These are phyloP conservation scores for Moesziomyces antarcticus DNA, from an alignment of 1,284 basidiomycete species.

Conservation along the genomic window DNA sequence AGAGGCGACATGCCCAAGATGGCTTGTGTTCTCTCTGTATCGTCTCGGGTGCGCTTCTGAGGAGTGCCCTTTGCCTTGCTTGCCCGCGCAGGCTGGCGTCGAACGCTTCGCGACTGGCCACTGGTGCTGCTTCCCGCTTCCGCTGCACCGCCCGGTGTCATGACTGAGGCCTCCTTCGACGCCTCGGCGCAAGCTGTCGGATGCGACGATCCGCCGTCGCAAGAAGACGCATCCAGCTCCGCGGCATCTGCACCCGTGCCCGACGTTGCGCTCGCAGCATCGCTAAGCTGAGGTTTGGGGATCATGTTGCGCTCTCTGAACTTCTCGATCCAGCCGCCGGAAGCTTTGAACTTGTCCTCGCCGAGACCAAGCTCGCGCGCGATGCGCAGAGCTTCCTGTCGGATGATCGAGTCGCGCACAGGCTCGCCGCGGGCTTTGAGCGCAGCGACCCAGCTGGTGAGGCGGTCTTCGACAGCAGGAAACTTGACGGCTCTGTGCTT, in stretches of 20 bases:
- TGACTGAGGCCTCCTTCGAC: neutral
- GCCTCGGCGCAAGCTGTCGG: conserved; percentile 6
- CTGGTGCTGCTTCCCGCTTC: neutral
- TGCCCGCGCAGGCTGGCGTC: conserved; percentile 16
- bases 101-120: conserved; percentile 4
- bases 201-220: conserved; percentile 1
- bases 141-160: neutral
- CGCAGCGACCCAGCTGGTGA: conserved; percentile 75
- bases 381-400: conserved; percentile 77
- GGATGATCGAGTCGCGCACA: conserved; percentile 79
- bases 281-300: conserved; percentile 68
- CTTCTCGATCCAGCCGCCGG: conserved; percentile 88
- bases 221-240: conserved; percentile 1
- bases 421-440: conserved; percentile 72
- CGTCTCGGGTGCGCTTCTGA: conserved; percentile 32
- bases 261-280: neutral
- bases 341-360: conserved; percentile 85
- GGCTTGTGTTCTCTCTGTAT: conserved; percentile 9
- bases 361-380: conserved; percentile 73
- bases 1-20: conserved; percentile 35
- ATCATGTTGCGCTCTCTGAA: conserved; percentile 85
- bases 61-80: conserved; percentile 21
- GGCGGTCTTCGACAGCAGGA: conserved; percentile 77
- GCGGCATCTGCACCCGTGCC: neutral
- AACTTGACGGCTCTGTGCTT: conserved; percentile 70